Percentiles rank a stretch among this genome's conserved stretches.
These are phyloP conservation scores for Tetracladium setigerum DNA, from an alignment of 495 filamentous ascomycete genomes.

Conservation along the genomic window DNA sequence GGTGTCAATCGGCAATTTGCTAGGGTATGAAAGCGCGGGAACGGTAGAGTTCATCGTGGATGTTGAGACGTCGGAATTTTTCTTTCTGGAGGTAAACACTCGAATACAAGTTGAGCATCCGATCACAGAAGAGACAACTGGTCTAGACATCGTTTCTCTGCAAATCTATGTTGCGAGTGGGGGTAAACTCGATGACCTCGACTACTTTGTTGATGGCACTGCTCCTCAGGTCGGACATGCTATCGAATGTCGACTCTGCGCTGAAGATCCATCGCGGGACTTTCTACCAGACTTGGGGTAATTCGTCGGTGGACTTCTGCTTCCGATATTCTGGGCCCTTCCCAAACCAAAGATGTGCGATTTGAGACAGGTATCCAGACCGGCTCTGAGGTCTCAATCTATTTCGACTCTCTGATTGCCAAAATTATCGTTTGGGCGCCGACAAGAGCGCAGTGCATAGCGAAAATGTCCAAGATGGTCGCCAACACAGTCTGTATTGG, in stretches of 20 bases:
- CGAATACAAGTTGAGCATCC: slow-evolving; percentile 55
- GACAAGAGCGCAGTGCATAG: background rate
- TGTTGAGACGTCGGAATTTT: slow-evolving; percentile 40
- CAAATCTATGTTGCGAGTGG: slow-evolving; percentile 48
- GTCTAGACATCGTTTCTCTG: slow-evolving; percentile 44
- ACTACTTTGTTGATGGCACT: slow-evolving; percentile 1
- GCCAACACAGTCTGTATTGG: slow-evolving; percentile 1
- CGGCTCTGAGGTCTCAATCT: background rate
- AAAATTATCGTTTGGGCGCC: slow-evolving; percentile 6
- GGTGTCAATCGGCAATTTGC: slow-evolving; percentile 23
- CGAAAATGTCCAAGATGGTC: background rate
- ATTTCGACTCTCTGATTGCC: slow-evolving; percentile 5
- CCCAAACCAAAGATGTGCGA: background rate
- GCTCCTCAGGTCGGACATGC: slow-evolving; percentile 41
- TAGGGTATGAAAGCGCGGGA: slow-evolving; percentile 46
- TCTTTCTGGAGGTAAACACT: slow-evolving; percentile 58
- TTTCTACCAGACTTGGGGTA: slow-evolving; percentile 50
- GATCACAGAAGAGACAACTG: slow-evolving; percentile 47
- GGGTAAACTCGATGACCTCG: slow-evolving; percentile 22
- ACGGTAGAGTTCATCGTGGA: slow-evolving; percentile 56
- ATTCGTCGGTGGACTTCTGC: slow-evolving; percentile 23
- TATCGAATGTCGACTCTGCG: slow-evolving; percentile 54
- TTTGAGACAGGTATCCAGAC: slow-evolving; percentile 1
- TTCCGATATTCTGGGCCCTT: background rate
- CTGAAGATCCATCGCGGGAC: slow-evolving; percentile 48